phyloP scores from a whole-genome alignment of 129 eudicot species.

The Apium graveolens region DNA sequence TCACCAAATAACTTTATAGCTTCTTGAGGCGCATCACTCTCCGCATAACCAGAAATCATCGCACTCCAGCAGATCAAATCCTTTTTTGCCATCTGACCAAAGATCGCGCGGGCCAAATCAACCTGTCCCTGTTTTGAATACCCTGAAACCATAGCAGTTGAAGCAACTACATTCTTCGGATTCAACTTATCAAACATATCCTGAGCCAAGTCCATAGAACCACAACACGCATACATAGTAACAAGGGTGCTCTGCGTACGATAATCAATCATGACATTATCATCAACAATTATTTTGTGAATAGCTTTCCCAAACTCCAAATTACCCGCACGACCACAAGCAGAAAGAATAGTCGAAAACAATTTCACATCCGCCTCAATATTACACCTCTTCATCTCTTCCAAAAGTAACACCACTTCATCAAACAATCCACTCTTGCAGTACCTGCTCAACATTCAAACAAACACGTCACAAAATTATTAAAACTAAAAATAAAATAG shows the following conservation, averaged over 20 bases:
- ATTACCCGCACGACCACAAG: conserved; percentile 56
- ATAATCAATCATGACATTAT: conserved; percentile 30
- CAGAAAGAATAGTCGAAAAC: conserved; percentile 47
- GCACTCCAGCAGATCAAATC: conserved; percentile 89
- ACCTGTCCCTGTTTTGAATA: conserved; percentile 54
- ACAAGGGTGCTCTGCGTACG: conserved; percentile 51
- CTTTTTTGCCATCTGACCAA: conserved; percentile 38
- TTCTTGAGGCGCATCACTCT: conserved; percentile 57
- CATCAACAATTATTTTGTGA: conserved; percentile 38
- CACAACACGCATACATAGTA: conserved; percentile 65
- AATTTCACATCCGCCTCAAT: conserved; percentile 44
- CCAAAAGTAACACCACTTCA: conserved; percentile 43
- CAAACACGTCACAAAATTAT: too few species aligned
- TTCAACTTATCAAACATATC: conserved; percentile 36
- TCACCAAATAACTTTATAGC: conserved; percentile 48
- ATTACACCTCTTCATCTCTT: conserved; percentile 55
- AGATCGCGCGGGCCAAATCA: conserved; percentile 43
- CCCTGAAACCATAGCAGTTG: conserved; percentile 69
- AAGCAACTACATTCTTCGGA: conserved; percentile 46
- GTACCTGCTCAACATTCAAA: conserved; percentile 33
- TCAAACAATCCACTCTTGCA: conserved; percentile 38
- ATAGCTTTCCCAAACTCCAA: conserved; percentile 48
- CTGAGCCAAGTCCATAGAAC: conserved; percentile 56
- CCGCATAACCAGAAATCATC: conserved; percentile 68
- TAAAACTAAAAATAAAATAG: too few species aligned